Conservation (phyloP, 1,139 yeast species). For the Saccharomyces hybrid region DNA sequence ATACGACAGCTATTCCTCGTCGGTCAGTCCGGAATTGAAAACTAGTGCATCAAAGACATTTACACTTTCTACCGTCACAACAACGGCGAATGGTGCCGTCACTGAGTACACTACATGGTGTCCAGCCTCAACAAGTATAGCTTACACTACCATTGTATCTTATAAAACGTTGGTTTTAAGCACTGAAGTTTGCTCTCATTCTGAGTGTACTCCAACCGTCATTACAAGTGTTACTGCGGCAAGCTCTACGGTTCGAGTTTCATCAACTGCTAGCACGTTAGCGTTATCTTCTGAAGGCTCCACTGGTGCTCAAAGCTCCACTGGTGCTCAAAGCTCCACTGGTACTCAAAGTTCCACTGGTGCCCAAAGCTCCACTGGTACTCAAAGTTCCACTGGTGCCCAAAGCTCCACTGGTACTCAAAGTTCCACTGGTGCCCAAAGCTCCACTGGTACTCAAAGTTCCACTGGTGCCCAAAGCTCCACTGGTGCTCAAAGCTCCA, state of each 20-base stretch:
- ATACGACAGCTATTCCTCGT: not conserved
- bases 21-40: not conserved
- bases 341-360: not conserved
- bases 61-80: slow-evolving; percentile 3
- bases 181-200: not conserved
- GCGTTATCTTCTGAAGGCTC: not conserved
- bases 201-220: not conserved
- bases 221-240: not conserved
- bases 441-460: not conserved
- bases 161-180: slow-evolving; percentile 1
- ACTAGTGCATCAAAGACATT: not conserved
- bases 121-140: not conserved
- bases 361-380: not conserved
- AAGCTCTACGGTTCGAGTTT: not conserved
- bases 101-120: slow-evolving; percentile 2
- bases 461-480: not conserved
- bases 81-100: not conserved
- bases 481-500: not conserved
- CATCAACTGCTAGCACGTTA: not conserved
- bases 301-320: not conserved
- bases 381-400: not conserved
- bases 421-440: not conserved
- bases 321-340: not conserved
- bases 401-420: not conserved
- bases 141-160: not conserved